Base-by-base conservation (phyloP, 805 yeast species). In the Dipodascopsis uninucleata region DNA sequence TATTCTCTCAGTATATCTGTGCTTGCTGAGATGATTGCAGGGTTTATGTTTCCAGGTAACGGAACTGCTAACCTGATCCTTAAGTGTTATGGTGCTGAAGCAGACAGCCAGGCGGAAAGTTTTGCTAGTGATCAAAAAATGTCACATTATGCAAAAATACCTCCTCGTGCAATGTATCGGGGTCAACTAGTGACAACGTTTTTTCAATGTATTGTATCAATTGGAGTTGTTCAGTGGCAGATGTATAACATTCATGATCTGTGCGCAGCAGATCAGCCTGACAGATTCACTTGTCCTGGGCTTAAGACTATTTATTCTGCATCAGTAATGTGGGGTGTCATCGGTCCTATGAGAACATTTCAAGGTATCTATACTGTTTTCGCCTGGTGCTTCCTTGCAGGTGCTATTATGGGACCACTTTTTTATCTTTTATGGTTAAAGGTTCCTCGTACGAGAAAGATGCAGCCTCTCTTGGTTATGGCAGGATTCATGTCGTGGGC, bases 1-100 rank as follows among this genome's bases (percentile, higher is more conserved):
- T 35, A 66, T 82, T 37, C 88, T 87, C 41, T 75, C 73, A 18
- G 82, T 85, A 3, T 74, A 77, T 26, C 78, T 86, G 0, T 81
- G 81, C 65, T 74, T 67, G 75, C 80, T 3, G 85, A 81, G 59
- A 65, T 81, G 49, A 70, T 82, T 36, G 75, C 77, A 20, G 87
- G 86, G 1, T 81, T 79, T 60, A 71, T 81, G 47, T 66, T 75
- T 8, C 85, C 85, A 2, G 84, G 79, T 1, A 65, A 67, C 39
- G 76, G 86, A 0, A 62, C 78, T 10, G 81, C 84, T 0, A 72
- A 78, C 63, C 76, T 82, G 72, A 70, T 76, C 56, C 71, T 78
- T 66, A 79, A 78, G 62, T 74, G 80, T 7, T 73, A 71, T 55
- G 82, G 82, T 21, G 76, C 71, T 60, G 38, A 39, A 14, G 36